Percentiles rank a stretch among this genome's conserved stretches.
Conservation (phyloP, 2,329 filamentous ascomycete species). For the Torrubiellomyces zombiae region DNA sequence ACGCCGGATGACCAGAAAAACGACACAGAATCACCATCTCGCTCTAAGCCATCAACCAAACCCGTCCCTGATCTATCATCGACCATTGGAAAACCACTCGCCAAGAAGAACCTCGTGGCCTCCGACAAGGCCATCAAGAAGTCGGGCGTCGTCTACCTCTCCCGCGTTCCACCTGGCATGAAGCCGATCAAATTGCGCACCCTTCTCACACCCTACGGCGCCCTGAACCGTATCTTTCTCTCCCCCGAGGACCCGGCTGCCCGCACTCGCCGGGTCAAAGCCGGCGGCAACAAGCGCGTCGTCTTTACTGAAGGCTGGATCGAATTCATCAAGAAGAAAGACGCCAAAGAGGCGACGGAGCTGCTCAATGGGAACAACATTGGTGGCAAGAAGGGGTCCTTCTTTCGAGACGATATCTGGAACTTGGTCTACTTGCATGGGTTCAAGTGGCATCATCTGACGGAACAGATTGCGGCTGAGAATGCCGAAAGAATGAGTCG, state of each 20-base stretch:
- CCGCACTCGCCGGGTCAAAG: constrained; percentile 49
- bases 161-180: constrained; percentile 77
- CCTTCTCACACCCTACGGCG: constrained; percentile 58
- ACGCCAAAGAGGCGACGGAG: constrained; percentile 62
- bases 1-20: constrained; percentile 9
- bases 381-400: constrained; percentile 68
- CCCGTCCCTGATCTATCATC: constrained; percentile 13
- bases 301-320: constrained; percentile 78
- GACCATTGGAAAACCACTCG: constrained; percentile 33
- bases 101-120: constrained; percentile 51
- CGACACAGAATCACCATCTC: constrained; percentile 6
- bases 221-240: constrained; percentile 62
- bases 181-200: constrained; percentile 63
- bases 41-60: no score
- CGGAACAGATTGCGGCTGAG: constrained; percentile 65
- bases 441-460: constrained; percentile 66
- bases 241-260: constrained; percentile 55
- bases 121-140: constrained; percentile 49
- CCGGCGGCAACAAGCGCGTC: constrained; percentile 69
- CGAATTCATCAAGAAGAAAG: constrained; percentile 59
- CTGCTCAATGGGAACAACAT: constrained; percentile 63
- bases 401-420: constrained; percentile 79
- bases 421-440: constrained; percentile 66
- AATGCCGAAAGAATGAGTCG: constrained; percentile 63
- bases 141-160: constrained; percentile 71